phyloP scores from a whole-genome alignment of 1,139 yeast species.

The Yamadazyma atmosphaerica region DNA sequence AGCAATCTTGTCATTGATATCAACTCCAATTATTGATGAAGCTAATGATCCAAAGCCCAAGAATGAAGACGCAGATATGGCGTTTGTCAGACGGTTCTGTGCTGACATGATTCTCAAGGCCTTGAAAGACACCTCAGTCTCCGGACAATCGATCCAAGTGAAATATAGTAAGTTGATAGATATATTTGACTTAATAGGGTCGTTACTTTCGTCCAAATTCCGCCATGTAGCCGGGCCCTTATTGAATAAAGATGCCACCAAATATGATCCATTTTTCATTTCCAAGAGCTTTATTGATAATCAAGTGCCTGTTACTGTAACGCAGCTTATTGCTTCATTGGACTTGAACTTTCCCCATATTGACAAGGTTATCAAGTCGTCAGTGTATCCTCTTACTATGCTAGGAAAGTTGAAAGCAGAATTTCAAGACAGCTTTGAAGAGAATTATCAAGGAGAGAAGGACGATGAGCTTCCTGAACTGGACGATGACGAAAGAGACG shows the following conservation, averaged over 20 bases:
- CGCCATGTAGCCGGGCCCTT: constrained; percentile 45
- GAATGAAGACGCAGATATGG: constrained; percentile 64
- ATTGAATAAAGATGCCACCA: constrained; percentile 49
- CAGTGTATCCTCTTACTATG: constrained; percentile 60
- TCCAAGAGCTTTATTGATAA: constrained; percentile 67
- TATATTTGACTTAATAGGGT: constrained; percentile 53
- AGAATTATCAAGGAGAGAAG: constrained; percentile 40
- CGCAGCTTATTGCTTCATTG: constrained; percentile 58
- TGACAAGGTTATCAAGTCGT: constrained; percentile 54
- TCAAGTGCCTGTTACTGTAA: constrained; percentile 57
- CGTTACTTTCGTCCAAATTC: constrained; percentile 42
- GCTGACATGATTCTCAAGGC: constrained; percentile 69
- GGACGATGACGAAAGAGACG: constrained; percentile 74
- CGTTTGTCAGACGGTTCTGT: constrained; percentile 70
- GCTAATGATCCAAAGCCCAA: constrained; percentile 47
- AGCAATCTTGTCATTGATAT: constrained; percentile 59
- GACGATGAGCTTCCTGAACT: constrained; percentile 25
- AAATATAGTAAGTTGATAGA: constrained; percentile 58
- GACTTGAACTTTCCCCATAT: constrained; percentile 74
- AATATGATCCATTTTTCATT: constrained; percentile 58
- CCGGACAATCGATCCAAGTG: constrained; percentile 22
- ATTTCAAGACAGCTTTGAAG: constrained; percentile 57
- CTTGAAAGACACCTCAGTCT: constrained; percentile 48
- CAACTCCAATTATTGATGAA: constrained; percentile 49
- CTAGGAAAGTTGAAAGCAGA: constrained; percentile 64